These are phyloP conservation scores for Leucoagaricus sp. DNA, from an alignment of 1,284 basidiomycete species.

Conservation along the genomic window DNA sequence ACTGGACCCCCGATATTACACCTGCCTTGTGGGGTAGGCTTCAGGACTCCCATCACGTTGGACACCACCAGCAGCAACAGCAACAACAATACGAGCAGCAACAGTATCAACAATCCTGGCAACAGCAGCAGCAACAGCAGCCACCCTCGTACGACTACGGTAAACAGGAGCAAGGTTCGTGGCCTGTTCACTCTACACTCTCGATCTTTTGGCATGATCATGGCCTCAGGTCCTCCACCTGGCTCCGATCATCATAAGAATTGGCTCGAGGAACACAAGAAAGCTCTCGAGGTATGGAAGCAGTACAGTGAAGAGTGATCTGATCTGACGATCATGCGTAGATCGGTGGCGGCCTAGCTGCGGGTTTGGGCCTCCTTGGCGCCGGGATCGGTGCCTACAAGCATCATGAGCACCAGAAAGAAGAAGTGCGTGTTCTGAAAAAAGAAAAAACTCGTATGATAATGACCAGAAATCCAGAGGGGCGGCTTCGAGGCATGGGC, in stretches of 20 bases:
- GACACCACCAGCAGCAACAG: no score
- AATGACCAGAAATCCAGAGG: not conserved
- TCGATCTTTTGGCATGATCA: not conserved
- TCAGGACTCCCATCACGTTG: constrained; percentile 34
- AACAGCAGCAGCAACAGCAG: constrained; percentile 18
- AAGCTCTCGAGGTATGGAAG: constrained; percentile 55
- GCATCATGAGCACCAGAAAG: constrained; percentile 54
- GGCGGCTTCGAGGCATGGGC: constrained; percentile 50
- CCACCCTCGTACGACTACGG: constrained; percentile 16
- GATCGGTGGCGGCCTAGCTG: constrained; percentile 67
- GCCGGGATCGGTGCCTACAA: constrained; percentile 53
- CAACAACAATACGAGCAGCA: constrained; percentile 31
- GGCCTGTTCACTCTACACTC: not conserved
- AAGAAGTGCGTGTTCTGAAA: constrained; percentile 45
- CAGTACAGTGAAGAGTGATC: not conserved
- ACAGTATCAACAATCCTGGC: constrained; percentile 21
- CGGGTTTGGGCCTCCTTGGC: constrained; percentile 49
- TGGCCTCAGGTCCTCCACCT: not conserved
- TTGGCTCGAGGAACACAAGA: constrained; percentile 61
- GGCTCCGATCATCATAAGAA: constrained; percentile 47
- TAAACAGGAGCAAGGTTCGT: constrained; percentile 22
- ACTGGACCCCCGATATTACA: constrained; percentile 62
- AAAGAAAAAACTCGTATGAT: not conserved
- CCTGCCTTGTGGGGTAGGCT: constrained; percentile 70
- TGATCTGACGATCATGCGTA: constrained; percentile 27